Conservation (phyloP, 2,329 filamentous ascomycete genomes). For the Hypoxylon sp. region DNA sequence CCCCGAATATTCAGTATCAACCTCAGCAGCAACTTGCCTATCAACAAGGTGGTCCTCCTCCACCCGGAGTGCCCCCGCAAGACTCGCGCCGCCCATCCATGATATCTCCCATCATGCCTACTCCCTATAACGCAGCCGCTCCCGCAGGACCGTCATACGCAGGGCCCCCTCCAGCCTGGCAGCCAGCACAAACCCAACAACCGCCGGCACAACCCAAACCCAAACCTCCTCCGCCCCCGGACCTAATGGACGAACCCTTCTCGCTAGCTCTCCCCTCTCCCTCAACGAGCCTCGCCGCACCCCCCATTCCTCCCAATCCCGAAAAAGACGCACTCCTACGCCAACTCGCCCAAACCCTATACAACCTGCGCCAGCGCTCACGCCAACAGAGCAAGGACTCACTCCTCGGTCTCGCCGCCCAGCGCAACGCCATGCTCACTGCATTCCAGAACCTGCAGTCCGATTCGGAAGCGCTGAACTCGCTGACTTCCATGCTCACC, state of each 20-base stretch:
- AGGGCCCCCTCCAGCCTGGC: slow-evolving; percentile 49
- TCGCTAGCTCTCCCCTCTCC: slow-evolving; percentile 63
- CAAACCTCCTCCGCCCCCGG: slow-evolving; percentile 62
- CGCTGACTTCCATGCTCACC: slow-evolving; percentile 77
- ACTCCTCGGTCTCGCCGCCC: slow-evolving; percentile 80
- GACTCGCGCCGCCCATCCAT: slow-evolving; percentile 42
- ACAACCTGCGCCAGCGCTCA: slow-evolving; percentile 75
- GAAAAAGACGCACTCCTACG: slow-evolving; percentile 90
- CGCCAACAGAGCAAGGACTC: slow-evolving; percentile 80
- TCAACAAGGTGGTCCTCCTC: slow-evolving; percentile 42
- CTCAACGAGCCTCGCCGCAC: slow-evolving; percentile 69
- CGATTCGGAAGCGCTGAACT: slow-evolving; percentile 78
- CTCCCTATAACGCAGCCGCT: slow-evolving; percentile 34
- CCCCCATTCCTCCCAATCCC: slow-evolving; percentile 93
- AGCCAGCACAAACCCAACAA: slow-evolving; percentile 45
- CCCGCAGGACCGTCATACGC: slow-evolving; percentile 34
- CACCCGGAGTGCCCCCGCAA: slow-evolving; percentile 42
- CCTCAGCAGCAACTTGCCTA: slow-evolving; percentile 44
- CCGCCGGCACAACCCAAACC: slow-evolving; percentile 53
- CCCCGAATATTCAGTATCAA: slow-evolving; percentile 48
- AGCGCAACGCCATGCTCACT: slow-evolving; percentile 80
- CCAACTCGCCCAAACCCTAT: slow-evolving; percentile 79
- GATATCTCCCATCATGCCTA: slow-evolving; percentile 37
- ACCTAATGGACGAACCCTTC: slow-evolving; percentile 70
- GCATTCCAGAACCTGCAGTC: slow-evolving; percentile 78